Evolutionary conservation across 441 rosid species (phyloP).

Genomic region (Kokia cookei): DNA sequence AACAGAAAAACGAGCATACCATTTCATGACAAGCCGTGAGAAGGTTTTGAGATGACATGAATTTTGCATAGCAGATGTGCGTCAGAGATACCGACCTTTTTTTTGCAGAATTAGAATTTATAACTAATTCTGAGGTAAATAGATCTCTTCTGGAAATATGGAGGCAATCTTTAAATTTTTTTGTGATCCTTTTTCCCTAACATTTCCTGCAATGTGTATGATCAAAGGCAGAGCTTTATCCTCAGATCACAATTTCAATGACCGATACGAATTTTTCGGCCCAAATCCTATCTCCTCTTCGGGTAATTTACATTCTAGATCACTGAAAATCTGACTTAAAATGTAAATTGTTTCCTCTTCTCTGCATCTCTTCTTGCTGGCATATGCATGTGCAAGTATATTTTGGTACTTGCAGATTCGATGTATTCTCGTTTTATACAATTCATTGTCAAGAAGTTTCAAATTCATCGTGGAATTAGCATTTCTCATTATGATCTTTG

Average conservation of each 20-base stretch:
- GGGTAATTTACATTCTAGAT: neutral
- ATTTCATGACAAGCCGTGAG: conserved; percentile 9
- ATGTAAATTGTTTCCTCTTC: neutral
- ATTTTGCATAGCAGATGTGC: conserved; percentile 6
- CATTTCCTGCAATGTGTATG: neutral
- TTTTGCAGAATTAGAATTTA: neutral
- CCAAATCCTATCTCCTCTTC: neutral
- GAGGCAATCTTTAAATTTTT: conserved; percentile 5
- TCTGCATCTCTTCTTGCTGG: neutral
- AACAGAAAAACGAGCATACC: conserved; percentile 22
- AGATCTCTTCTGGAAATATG: conserved; percentile 8
- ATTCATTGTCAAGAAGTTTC: neutral
- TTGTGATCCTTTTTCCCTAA: neutral
- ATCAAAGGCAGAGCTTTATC: neutral
- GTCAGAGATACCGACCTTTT: conserved; percentile 7
- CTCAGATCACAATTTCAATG: neutral
- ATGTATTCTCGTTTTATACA: neutral
- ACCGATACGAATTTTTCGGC: neutral
- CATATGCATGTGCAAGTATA: neutral
- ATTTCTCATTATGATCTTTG: neutral
- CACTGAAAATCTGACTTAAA: neutral
- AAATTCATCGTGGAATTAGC: neutral
- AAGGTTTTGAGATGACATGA: neutral
- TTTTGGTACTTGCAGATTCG: neutral
- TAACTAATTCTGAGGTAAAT: neutral